Evolutionary conservation across 73 alveolate genomes (phyloP).

Genomic region (Breviolum minutum): DNA sequence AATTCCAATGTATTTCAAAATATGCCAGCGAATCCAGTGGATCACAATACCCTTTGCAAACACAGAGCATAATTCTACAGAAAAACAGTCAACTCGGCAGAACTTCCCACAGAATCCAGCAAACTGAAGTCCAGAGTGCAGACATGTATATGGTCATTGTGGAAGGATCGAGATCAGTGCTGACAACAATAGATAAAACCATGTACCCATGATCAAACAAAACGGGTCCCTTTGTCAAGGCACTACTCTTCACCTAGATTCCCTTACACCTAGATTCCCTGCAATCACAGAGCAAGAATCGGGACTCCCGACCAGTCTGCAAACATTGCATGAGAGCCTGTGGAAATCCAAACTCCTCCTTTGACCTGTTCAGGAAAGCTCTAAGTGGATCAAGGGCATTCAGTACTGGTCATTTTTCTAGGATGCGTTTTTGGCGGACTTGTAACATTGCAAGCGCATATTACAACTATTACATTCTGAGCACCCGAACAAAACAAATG

Average conservation of each 20-base stretch:
- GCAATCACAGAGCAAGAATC: not conserved
- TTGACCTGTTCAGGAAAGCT: slow-evolving; percentile 8
- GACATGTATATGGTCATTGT: no score
- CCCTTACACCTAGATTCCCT: not conserved
- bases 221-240: not conserved
- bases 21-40: not conserved
- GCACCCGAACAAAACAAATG: slow-evolving; percentile 35
- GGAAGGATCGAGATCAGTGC: no score
- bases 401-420: not conserved
- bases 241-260: not conserved
- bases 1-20: no score
- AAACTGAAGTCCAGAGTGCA: no score
- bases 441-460: not conserved
- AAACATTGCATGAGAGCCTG: slow-evolving; percentile 92
- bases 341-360: slow-evolving; percentile 71
- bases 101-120: no score
- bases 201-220: not conserved
- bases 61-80: no score
- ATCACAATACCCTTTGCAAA: not conserved
- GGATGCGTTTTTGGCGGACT: not conserved
- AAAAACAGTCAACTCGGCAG: no score
- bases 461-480: not conserved
- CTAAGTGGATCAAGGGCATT: not conserved
- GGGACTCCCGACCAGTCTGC: slow-evolving; percentile 70
- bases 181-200: not conserved